Conservation (phyloP, 2,329 filamentous ascomycete species). For the Chaetothyriales sp. region DNA sequence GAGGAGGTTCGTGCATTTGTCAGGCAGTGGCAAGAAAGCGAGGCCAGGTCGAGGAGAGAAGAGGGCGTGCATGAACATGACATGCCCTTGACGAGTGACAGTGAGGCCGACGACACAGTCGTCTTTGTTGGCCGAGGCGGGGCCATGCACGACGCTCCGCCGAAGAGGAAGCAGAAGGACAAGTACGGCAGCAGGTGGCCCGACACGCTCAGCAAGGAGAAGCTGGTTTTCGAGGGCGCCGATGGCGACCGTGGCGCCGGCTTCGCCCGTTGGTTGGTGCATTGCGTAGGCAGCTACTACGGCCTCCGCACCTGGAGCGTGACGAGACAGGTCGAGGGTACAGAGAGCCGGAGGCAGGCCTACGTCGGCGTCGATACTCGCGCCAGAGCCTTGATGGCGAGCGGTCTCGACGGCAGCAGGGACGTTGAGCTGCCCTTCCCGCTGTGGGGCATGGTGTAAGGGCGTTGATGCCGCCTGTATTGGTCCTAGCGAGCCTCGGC, state of each 20-base stretch:
- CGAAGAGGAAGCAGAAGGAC: slow-evolving; percentile 39
- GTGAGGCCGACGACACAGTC: slow-evolving; percentile 65
- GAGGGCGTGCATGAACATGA: slow-evolving; percentile 35
- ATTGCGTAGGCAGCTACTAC: slow-evolving; percentile 86
- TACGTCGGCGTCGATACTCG: slow-evolving; percentile 57
- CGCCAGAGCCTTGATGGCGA: slow-evolving; percentile 23
- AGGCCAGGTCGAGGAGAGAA: slow-evolving; percentile 30
- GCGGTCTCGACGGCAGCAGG: slow-evolving; percentile 10
- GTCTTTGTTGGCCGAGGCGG: slow-evolving; percentile 69
- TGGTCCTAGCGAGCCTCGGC: background rate
- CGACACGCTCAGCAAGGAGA: slow-evolving; percentile 38
- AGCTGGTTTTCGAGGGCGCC: slow-evolving; percentile 67
- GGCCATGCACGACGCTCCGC: slow-evolving; percentile 46
- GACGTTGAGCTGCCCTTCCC: slow-evolving; percentile 21
- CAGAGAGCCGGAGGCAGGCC: slow-evolving; percentile 41
- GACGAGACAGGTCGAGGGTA: slow-evolving; percentile 11
- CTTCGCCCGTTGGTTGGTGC: slow-evolving; percentile 89
- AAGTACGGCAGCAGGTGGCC: slow-evolving; percentile 28
- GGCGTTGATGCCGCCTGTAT: background rate
- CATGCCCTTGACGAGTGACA: slow-evolving; percentile 23
- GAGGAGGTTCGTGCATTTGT: slow-evolving; percentile 70
- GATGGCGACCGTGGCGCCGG: slow-evolving; percentile 62
- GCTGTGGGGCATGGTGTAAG: slow-evolving; percentile 23
- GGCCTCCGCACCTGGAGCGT: slow-evolving; percentile 73
- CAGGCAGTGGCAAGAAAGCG: slow-evolving; percentile 42